These are phyloP conservation scores for Strobilomyces confusus DNA, from an alignment of 768 basidiomycete species.

Conservation along the genomic window DNA sequence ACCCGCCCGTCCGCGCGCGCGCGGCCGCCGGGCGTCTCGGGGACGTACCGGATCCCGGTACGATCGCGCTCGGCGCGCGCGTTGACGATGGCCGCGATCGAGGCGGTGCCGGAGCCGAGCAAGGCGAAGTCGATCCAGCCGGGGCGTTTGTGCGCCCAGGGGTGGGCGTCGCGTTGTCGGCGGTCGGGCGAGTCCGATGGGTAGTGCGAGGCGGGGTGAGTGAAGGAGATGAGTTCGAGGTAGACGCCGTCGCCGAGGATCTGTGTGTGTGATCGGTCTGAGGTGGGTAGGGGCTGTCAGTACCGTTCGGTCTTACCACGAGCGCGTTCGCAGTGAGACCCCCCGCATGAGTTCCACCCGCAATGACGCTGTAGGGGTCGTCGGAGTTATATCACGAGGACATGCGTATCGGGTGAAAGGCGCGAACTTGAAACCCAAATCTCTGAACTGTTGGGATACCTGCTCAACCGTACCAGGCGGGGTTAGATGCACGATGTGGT, in stretches of 20 bases:
- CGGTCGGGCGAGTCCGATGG: constrained; percentile 47
- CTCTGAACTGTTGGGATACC: constrained; percentile 47
- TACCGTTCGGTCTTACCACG: constrained; percentile 38
- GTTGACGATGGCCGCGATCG: constrained; percentile 54
- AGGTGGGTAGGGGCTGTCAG: background rate
- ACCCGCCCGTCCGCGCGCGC: constrained; percentile 50
- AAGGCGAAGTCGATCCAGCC: constrained; percentile 72
- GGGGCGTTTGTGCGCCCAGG: constrained; percentile 50
- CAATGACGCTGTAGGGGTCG: constrained; percentile 46
- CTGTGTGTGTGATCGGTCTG: constrained; percentile 2
- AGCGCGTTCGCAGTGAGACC: constrained; percentile 65
- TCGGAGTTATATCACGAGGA: background rate
- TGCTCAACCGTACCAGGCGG: constrained; percentile 54
- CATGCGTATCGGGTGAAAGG: background rate
- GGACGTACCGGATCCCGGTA: constrained; percentile 38
- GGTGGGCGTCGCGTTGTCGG: constrained; percentile 39
- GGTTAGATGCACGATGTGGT: constrained; percentile 72
- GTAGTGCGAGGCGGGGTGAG: constrained; percentile 49
- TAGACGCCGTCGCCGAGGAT: constrained; percentile 48
- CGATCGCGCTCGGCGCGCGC: constrained; percentile 40
- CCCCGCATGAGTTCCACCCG: constrained; percentile 62
- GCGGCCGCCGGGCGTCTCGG: constrained; percentile 52
- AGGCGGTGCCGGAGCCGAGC: constrained; percentile 46
- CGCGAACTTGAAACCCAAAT: constrained; percentile 65
- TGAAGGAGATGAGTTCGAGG: constrained; percentile 69